phyloP scores from a whole-genome alignment of 2,329 filamentous ascomycete genomes.

The Microcyclosporella mali region DNA sequence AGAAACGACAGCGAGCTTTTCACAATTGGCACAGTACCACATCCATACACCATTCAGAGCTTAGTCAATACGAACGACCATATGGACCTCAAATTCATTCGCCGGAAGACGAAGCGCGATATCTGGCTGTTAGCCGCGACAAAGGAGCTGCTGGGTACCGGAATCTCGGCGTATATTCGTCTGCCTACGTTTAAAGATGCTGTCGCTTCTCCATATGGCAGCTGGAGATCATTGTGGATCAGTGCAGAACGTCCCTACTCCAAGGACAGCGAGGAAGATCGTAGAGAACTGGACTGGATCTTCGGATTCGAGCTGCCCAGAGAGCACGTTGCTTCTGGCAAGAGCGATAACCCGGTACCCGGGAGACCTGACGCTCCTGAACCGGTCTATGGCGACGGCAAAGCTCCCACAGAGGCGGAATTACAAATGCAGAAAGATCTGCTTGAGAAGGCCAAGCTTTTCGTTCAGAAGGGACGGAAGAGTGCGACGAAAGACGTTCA shows the following conservation, averaged over 20 bases:
- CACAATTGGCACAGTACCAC: conserved; percentile 80
- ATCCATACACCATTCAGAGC: conserved; percentile 76
- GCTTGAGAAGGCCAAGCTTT: conserved; percentile 37
- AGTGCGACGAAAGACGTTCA: conserved; percentile 9
- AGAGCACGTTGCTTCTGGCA: conserved; percentile 46
- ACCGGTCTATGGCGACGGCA: conserved; percentile 46
- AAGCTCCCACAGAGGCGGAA: conserved; percentile 48
- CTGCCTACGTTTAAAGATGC: conserved; percentile 73
- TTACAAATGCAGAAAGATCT: conserved; percentile 51
- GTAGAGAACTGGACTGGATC: conserved; percentile 70
- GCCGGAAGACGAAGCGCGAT: conserved; percentile 63
- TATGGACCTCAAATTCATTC: conserved; percentile 39
- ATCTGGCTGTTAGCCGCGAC: conserved; percentile 70
- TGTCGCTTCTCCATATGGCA: conserved; percentile 62
- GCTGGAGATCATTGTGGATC: conserved; percentile 69
- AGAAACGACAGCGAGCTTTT: conserved; percentile 67
- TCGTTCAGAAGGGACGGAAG: conserved; percentile 9
- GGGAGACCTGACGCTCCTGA: conserved; percentile 45
- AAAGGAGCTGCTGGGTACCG: conserved; percentile 58
- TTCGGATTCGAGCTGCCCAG: conserved; percentile 78
- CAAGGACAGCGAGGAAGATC: conserved; percentile 35
- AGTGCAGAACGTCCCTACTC: conserved; percentile 58
- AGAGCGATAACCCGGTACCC: conserved; percentile 53
- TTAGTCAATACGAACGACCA: conserved; percentile 50
- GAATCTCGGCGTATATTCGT: conserved; percentile 57